Conservation (phyloP, 225 moss, liverwort and hornwort species). For the Antitrichia curtipendula region DNA sequence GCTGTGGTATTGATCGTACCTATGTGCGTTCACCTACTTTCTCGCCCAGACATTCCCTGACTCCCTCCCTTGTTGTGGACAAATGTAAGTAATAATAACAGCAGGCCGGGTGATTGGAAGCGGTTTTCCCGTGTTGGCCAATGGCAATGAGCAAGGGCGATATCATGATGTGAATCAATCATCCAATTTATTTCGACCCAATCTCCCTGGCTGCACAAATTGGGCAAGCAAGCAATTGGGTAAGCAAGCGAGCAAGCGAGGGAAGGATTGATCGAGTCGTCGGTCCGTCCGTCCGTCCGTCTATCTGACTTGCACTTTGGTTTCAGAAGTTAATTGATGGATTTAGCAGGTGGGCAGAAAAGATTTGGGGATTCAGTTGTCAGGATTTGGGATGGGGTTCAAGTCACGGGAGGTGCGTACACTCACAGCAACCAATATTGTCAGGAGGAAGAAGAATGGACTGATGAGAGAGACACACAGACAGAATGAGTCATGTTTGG, state of each 20-base stretch:
- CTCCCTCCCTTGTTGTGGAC: background rate
- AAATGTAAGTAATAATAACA: too few species aligned
- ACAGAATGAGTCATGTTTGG: background rate
- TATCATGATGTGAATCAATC: background rate
- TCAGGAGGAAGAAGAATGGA: background rate
- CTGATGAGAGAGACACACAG: background rate
- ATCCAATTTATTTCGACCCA: background rate
- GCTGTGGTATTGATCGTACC: too few species aligned
- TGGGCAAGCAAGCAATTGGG: too few species aligned
- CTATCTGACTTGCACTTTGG: too few species aligned
- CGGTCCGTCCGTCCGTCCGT: too few species aligned
- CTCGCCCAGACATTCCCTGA: constrained; percentile 2
- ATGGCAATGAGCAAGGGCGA: too few species aligned
- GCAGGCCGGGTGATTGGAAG: too few species aligned
- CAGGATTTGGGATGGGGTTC: background rate
- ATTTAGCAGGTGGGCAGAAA: background rate
- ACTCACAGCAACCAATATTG: background rate
- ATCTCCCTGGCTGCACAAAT: too few species aligned
- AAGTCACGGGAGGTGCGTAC: background rate
- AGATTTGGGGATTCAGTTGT: background rate
- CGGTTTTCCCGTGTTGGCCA: background rate
- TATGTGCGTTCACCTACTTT: background rate
- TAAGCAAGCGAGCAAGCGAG: too few species aligned
- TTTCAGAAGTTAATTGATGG: background rate
- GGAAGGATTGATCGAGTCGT: too few species aligned